These are phyloP conservation scores for Auricularia sp. DNA, from an alignment of 768 basidiomycete species.

Conservation along the genomic window DNA sequence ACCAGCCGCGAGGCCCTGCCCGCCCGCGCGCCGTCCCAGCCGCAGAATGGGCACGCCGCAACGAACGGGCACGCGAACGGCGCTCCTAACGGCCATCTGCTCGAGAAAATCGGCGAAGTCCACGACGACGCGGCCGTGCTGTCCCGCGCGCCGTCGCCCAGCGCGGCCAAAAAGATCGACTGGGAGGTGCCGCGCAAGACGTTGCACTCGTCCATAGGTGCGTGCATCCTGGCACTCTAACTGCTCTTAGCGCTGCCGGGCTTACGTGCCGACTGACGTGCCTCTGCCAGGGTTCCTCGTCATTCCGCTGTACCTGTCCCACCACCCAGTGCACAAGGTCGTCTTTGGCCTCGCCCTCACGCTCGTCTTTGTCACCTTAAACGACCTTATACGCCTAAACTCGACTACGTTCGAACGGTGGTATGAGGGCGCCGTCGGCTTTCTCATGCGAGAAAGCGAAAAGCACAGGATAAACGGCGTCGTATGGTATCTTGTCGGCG, in stretches of 20 bases:
- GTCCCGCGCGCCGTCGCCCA: background rate
- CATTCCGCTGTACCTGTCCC: slow-evolving; percentile 43
- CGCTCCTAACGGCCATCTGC: slow-evolving; percentile 3
- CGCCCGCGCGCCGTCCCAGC: slow-evolving; percentile 18
- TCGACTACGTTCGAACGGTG: slow-evolving; percentile 51
- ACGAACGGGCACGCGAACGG: slow-evolving; percentile 12
- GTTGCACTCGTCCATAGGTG: slow-evolving; percentile 83
- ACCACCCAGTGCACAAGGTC: slow-evolving; percentile 40
- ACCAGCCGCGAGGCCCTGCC: slow-evolving; percentile 20
- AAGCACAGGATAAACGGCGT: slow-evolving; percentile 76
- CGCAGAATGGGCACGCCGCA: slow-evolving; percentile 5
- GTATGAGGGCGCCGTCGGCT: slow-evolving; percentile 65
- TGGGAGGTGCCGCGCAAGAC: slow-evolving; percentile 88
- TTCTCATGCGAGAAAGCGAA: slow-evolving; percentile 86
- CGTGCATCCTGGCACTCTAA: slow-evolving; percentile 16
- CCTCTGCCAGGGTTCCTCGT: slow-evolving; percentile 47
- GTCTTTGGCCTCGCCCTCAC: slow-evolving; percentile 53
- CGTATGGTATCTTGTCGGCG: slow-evolving; percentile 85
- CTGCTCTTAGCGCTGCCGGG: background rate
- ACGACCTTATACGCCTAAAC: slow-evolving; percentile 65
- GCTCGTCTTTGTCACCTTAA: slow-evolving; percentile 57
- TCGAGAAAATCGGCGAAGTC: slow-evolving; percentile 4
- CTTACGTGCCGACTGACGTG: background rate
- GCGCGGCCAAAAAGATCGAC: slow-evolving; percentile 34
- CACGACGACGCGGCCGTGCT: slow-evolving; percentile 4